These are phyloP conservation scores for Paraphaeosphaeria sporulosa DNA, from an alignment of 2,329 filamentous ascomycete species.

Conservation along the genomic window DNA sequence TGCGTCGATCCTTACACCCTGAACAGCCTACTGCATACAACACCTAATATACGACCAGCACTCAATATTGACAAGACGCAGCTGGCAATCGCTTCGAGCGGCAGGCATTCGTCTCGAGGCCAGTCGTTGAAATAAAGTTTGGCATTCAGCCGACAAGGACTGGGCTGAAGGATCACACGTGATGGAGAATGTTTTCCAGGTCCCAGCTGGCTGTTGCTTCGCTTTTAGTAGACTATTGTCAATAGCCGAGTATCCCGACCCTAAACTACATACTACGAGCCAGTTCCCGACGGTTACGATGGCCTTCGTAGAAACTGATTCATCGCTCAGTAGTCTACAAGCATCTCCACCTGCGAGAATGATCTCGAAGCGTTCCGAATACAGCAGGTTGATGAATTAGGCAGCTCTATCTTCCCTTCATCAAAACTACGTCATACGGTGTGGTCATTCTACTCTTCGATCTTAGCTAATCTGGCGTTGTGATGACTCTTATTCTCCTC, in stretches of 20 bases:
- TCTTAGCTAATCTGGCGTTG: background rate
- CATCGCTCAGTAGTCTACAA: background rate
- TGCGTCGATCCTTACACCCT: conserved; percentile 9
- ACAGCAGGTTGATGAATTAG: background rate
- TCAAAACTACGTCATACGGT: background rate
- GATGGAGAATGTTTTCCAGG: background rate
- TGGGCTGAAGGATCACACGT: background rate
- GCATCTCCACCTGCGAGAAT: background rate
- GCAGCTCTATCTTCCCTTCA: background rate
- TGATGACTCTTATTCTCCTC: background rate
- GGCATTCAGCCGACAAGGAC: background rate
- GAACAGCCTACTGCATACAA: background rate
- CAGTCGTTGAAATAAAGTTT: conserved; percentile 3
- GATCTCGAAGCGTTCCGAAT: background rate
- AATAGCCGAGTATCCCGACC: background rate
- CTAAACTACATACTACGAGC: background rate
- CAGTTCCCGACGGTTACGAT: background rate
- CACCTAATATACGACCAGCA: background rate
- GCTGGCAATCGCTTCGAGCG: conserved; percentile 6
- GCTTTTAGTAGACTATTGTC: background rate
- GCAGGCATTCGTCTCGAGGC: background rate
- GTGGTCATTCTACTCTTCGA: background rate
- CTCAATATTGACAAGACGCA: conserved; percentile 1
- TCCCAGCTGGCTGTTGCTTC: background rate
- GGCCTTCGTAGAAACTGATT: background rate